Evolutionary conservation across 192 early-diverging fungal species (phyloP), one percentile per base, ranked within the genome.

Genomic region (Umbelopsis vinacea): DNA sequence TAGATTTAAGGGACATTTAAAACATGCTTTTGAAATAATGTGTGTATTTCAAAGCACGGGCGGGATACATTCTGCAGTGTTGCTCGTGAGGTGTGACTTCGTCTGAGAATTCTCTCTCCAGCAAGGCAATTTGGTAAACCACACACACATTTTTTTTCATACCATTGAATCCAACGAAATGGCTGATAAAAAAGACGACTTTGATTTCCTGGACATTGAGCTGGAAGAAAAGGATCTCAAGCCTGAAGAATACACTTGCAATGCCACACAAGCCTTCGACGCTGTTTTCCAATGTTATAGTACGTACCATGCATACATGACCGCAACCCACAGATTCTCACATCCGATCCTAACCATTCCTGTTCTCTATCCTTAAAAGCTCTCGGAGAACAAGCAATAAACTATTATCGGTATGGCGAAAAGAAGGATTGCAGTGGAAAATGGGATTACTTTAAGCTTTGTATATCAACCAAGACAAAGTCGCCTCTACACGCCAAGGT

Each of bases 361-460:
- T 52, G 15, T 33, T 45, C 46, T 29, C n/a, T n/a, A n/a, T 0
- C 14, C 50, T 33, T 54, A 46, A 53, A n/a, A 84, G 83, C 83
- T 23, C 52, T 84, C 19, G 83, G 83, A 52, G 70, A 80, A 52
- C 81, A 84, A 46, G 74, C 81, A 23, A 48, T 79, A n/a, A 77
- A 84, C 52, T 84, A 84, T 57, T 84, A 84, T 37, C 78, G 83
- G 9, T 82, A 76, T 37, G 83, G 83, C n/a, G 71, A 70, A 37
- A 82, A 80, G 52, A 80, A 69, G 67, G 78, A 82, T 55, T 84
- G 83, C 53, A 73, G 66, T 11, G 71, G 23, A 10, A 66, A 69
- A 19, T 82, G 79, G 63, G 83, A 84, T 21, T 78, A 84, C 38
- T 75, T 84, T 40, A 84, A 82, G 21, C 82, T 84, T 47, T 84